phyloP scores from a whole-genome alignment of 805 yeast genomes.

The Zygosaccharomyces bisporus region DNA sequence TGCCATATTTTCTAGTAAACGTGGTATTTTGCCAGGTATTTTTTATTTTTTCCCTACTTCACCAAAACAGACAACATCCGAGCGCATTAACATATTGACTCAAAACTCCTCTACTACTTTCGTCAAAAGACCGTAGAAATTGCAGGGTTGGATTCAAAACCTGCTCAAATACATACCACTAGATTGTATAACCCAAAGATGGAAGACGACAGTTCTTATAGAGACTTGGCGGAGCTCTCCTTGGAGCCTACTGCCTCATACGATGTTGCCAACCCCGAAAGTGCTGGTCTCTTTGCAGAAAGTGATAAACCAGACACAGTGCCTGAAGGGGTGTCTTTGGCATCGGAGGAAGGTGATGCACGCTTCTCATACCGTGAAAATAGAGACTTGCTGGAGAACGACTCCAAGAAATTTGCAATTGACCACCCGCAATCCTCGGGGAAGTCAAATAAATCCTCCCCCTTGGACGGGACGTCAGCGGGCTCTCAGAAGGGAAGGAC shows the following conservation, averaged over 20 bases:
- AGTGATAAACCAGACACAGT: constrained; percentile 11
- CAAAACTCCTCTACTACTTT: background rate
- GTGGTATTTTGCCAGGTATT: too few relatives aligned
- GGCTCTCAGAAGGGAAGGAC: constrained; percentile 12
- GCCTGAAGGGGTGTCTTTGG: constrained; percentile 11
- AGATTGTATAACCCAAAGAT: background rate
- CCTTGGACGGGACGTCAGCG: constrained; percentile 4
- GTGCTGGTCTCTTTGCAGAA: constrained; percentile 19
- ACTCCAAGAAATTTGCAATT: constrained; percentile 31
- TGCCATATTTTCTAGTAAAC: too few relatives aligned
- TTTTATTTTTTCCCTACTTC: background rate
- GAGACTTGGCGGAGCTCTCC: constrained; percentile 22
- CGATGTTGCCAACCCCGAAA: constrained; percentile 20
- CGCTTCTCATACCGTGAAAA: constrained; percentile 35
- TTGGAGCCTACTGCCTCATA: constrained; percentile 30
- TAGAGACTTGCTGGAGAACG: constrained; percentile 31
- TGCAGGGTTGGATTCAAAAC: background rate
- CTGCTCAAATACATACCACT: background rate
- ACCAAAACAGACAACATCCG: background rate
- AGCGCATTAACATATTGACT: background rate
- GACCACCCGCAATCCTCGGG: constrained; percentile 15
- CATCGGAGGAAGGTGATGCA: constrained; percentile 13
- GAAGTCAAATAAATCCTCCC: constrained; percentile 20
- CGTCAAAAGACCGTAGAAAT: background rate
- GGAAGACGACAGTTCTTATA: constrained; percentile 11